Conservation (phyloP, 352 stramenopile genomes). For the Blastocystis sp. region DNA sequence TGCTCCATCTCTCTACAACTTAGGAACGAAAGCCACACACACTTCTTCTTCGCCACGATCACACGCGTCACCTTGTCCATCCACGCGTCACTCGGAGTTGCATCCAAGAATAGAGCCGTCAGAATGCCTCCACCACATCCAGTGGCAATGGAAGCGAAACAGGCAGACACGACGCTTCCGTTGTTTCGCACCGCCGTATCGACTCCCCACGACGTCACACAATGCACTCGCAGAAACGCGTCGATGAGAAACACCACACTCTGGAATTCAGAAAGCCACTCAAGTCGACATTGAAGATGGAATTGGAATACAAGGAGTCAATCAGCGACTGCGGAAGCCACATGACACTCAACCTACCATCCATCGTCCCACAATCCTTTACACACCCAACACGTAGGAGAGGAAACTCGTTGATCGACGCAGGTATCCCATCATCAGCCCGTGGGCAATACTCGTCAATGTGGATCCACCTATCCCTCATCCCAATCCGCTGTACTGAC, state of each 20-base stretch:
- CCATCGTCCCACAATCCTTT: background rate
- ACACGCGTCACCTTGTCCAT: constrained; percentile 17
- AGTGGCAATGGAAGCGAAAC: constrained; percentile 17
- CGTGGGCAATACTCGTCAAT: background rate
- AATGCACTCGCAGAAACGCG: background rate
- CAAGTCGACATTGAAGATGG: background rate
- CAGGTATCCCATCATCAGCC: constrained; percentile 4
- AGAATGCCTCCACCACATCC: constrained; percentile 9
- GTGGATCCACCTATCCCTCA: background rate
- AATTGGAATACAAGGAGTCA: background rate
- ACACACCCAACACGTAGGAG: background rate
- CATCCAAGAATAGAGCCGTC: background rate
- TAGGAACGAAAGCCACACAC: background rate
- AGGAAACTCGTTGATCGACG: background rate
- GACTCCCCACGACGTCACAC: constrained; percentile 23
- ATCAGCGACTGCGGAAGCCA: background rate
- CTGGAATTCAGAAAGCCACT: background rate
- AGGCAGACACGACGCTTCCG: constrained; percentile 4
- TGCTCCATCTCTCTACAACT: constrained; percentile 13
- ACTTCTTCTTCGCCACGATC: background rate
- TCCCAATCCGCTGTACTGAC: background rate
- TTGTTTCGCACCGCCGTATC: background rate
- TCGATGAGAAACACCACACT: background rate
- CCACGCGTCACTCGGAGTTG: no score
- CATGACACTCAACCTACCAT: background rate